Evolutionary conservation across 2,329 filamentous ascomycete species (phyloP).

Genomic region (Aspergillus brasiliensis): DNA sequence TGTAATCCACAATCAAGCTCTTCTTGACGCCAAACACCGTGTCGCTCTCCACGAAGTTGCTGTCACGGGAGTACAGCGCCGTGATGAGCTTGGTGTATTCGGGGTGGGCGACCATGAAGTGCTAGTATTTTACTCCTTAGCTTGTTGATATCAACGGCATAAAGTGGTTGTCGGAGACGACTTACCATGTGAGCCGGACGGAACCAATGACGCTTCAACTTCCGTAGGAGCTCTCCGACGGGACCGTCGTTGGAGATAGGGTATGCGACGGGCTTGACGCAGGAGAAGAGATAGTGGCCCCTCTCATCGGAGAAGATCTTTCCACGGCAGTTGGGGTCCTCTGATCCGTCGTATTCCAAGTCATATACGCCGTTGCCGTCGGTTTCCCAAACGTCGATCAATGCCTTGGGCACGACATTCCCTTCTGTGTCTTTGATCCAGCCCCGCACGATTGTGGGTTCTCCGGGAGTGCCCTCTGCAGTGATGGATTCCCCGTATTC

Average conservation of each 20-base stretch:
- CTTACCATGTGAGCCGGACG: constrained; percentile 26
- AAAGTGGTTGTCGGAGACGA: neutral
- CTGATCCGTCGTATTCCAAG: constrained; percentile 26
- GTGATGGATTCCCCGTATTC: constrained; percentile 4
- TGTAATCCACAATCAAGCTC: constrained; percentile 29
- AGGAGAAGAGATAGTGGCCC: constrained; percentile 28
- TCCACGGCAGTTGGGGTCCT: constrained; percentile 27
- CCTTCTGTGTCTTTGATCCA: constrained; percentile 26
- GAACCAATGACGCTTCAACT: constrained; percentile 25
- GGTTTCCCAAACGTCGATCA: constrained; percentile 31
- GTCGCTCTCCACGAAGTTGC: constrained; percentile 32
- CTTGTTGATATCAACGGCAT: neutral
- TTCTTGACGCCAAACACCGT: constrained; percentile 37
- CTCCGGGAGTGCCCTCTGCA: constrained; percentile 1
- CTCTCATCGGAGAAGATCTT: constrained; percentile 24
- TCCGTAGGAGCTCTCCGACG: constrained; percentile 22
- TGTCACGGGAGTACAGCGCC: constrained; percentile 31
- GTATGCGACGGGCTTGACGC: constrained; percentile 30
- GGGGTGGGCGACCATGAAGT: neutral
- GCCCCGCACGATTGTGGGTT: constrained; percentile 11
- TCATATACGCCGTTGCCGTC: constrained; percentile 33
- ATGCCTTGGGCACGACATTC: constrained; percentile 21
- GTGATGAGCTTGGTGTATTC: constrained; percentile 15
- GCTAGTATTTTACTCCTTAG: neutral
- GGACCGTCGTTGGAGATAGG: constrained; percentile 31